These are phyloP conservation scores for Musa balbisiana DNA, from an alignment of 202 grass and related monocot genomes.

Conservation along the genomic window DNA sequence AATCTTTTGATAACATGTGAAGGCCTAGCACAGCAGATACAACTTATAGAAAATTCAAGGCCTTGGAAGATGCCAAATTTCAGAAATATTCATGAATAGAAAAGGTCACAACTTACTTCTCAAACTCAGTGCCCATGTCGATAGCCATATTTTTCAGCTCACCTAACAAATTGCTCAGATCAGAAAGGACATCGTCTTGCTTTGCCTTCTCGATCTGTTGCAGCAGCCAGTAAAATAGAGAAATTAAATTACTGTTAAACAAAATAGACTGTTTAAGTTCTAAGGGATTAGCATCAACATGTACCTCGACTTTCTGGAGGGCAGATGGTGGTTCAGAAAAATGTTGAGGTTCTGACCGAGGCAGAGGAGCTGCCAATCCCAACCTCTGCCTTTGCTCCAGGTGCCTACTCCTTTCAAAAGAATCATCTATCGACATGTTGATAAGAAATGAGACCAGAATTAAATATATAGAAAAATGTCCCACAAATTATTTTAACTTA, in stretches of 20 bases:
- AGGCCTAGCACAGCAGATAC: neutral
- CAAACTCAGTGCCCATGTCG: slow-evolving; percentile 92
- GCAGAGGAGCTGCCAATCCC: slow-evolving; percentile 39
- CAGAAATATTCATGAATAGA: neutral
- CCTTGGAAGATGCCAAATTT: neutral
- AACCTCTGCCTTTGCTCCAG: slow-evolving; percentile 69
- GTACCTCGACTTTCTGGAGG: slow-evolving; percentile 84
- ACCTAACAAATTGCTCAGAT: slow-evolving; percentile 67
- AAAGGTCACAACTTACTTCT: slow-evolving; percentile 33
- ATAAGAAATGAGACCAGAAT: neutral
- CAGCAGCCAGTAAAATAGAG: slow-evolving; percentile 17
- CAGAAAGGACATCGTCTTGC: slow-evolving; percentile 81
- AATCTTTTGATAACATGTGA: too few relatives aligned
- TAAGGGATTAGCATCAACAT: neutral
- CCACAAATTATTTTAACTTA: slow-evolving; percentile 22
- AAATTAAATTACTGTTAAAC: neutral
- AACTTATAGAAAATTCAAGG: neutral
- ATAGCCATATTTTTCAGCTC: slow-evolving; percentile 80
- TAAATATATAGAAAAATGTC: too few relatives aligned
- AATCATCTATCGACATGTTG: slow-evolving; percentile 51
- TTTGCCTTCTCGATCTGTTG: slow-evolving; percentile 66
- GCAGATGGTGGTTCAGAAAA: slow-evolving; percentile 46
- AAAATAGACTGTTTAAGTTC: neutral
- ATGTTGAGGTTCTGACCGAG: slow-evolving; percentile 29
- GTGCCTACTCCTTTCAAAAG: slow-evolving; percentile 57